phyloP scores from a whole-genome alignment of 352 stramenopile species.

The Globisporangium echinulatum region DNA sequence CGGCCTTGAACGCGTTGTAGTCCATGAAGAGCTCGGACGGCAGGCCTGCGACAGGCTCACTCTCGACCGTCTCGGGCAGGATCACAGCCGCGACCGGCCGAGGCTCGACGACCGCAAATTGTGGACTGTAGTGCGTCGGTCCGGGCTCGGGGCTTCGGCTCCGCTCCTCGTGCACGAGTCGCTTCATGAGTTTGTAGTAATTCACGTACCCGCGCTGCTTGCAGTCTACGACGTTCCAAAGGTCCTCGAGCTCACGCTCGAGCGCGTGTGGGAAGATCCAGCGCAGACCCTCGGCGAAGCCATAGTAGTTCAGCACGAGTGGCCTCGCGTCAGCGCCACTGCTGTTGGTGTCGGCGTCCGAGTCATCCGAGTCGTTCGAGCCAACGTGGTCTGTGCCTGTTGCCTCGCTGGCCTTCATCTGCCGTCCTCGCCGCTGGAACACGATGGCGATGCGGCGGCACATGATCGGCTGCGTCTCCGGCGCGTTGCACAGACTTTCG shows the following conservation, averaged over 20 bases:
- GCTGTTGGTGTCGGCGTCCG: too few relatives aligned
- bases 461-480: conserved; percentile 49
- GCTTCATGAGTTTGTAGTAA: conserved; percentile 15
- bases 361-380: background rate
- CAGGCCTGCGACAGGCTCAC: conserved; percentile 21
- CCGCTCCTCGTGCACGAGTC: conserved; percentile 20
- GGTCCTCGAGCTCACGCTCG: conserved; percentile 45
- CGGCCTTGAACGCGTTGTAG: conserved; percentile 53
- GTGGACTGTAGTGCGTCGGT: conserved; percentile 59
- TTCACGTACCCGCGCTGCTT: conserved; percentile 12
- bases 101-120: conserved; percentile 36
- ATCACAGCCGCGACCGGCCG: conserved; percentile 38
- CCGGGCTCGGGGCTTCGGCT: conserved; percentile 52
- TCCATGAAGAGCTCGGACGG: conserved; percentile 66
- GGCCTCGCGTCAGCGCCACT: background rate
- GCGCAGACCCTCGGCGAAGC: conserved; percentile 35
- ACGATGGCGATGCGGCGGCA: conserved; percentile 44
- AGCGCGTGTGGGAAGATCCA: conserved; percentile 49
- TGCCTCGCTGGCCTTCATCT: conserved; percentile 7
- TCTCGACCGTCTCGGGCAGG: conserved; percentile 27
- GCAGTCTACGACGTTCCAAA: conserved; percentile 35
- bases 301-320: conserved; percentile 18
- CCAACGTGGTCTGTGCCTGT: background rate
- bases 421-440: conserved; percentile 29
- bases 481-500: conserved; percentile 37